phyloP scores from a whole-genome alignment of 2,329 filamentous ascomycete species.

The Sporothrix inflata region DNA sequence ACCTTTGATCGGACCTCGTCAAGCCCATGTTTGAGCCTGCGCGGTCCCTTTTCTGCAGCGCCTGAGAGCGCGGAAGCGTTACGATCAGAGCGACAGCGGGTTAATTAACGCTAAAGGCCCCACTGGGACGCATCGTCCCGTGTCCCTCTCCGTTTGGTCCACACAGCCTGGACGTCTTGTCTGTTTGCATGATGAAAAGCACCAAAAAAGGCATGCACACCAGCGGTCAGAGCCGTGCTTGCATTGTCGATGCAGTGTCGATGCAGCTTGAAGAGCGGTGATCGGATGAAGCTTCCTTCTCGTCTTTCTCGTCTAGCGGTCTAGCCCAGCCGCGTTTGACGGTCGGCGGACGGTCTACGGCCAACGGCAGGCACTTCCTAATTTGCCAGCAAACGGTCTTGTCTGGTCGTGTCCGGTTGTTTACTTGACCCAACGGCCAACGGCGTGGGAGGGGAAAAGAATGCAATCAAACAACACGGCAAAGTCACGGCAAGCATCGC shows the following conservation, averaged over 20 bases:
- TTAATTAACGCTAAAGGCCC: neutral
- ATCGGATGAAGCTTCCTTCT: slow-evolving; percentile 14
- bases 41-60: neutral
- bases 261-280: neutral
- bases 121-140: slow-evolving; percentile 24
- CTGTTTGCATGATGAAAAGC: neutral
- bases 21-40: no score
- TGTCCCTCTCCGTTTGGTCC: slow-evolving; percentile 16
- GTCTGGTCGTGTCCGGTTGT: neutral
- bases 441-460: neutral
- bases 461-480: neutral
- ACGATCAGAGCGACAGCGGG: neutral
- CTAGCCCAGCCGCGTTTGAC: neutral
- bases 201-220: no score
- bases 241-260: slow-evolving; percentile 1
- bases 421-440: neutral
- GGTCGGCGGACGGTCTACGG: no score
- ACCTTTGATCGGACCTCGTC: neutral
- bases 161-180: neutral
- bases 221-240: slow-evolving; percentile 14
- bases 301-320: neutral
- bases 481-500: neutral
- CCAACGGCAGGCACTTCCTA: neutral
- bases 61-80: neutral
- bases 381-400: neutral